Base-by-base conservation (phyloP, 345 rosid species). In the Eucalyptus sideroxylon region DNA sequence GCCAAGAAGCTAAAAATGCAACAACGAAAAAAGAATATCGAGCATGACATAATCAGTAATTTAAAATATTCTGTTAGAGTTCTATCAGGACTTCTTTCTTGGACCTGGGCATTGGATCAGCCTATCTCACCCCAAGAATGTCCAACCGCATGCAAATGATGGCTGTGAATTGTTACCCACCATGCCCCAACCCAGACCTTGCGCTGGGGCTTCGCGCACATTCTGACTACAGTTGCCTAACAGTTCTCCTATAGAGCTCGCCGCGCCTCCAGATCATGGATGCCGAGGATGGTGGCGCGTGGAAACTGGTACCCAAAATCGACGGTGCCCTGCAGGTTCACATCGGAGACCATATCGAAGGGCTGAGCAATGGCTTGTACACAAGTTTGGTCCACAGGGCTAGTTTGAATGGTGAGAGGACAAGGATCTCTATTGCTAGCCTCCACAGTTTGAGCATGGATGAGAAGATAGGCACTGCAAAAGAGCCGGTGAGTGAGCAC, bases 281-380 rank as follows among this genome's bases (percentile, higher is more conserved):
- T 86, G 23, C 87, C 3, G 26, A 59, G 19, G 93, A 93, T 30
- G 49, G 88, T 4, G 92, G 92, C 44, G 83, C 88, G 2, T 96
- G 97, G 97, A 88, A 59, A 45, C 10, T 42, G 13, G 92, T 93
- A 56, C 97, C 96, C 1, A 49, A 90, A 17, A 69, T 91, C 67
- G 86, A 50, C 5, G 96, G 95, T 8, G 93, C 93, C 12, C 94
- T 96, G 34, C 93, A 91, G 89, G 96, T 96, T 24, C 94, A 93
- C 62, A 83, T 95, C 4, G 94, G 97, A 7, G 97, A 96, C 89
- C 97, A 93, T 88, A 86, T 95, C 42, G 94, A 95, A 88, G 96
- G 94, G 2, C 92, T 94, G 11, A 96, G 96, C 94, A 95, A 96
- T 56, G 98, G 97, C 45, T 13, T 90, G 24, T 94, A 92, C 94